phyloP scores from a whole-genome alignment of 1,284 basidiomycete genomes.

The Fomitiporia mediterranea region DNA sequence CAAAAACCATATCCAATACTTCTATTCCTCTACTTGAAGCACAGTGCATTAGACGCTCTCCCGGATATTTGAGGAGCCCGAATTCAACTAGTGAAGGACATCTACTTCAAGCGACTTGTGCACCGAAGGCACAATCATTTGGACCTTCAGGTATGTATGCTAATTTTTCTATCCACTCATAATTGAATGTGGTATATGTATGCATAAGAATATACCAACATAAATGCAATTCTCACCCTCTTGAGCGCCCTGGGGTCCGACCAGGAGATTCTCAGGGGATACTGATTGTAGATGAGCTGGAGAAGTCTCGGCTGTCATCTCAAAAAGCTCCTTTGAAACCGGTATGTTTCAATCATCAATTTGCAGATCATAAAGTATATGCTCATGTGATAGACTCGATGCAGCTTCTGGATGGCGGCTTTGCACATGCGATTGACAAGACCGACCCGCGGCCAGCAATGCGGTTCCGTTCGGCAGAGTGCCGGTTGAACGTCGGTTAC shows the following conservation, averaged over 20 bases:
- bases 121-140: too few species aligned
- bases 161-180: too few species aligned
- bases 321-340: neutral
- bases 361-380: neutral
- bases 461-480: conserved; percentile 15
- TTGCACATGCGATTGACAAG: neutral
- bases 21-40: too few species aligned
- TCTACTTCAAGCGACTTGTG: too few species aligned
- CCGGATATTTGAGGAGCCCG: too few species aligned
- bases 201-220: too few species aligned
- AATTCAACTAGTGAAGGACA: too few species aligned
- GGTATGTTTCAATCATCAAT: conserved; percentile 1
- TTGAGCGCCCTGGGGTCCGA: conserved; percentile 2
- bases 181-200: too few species aligned
- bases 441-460: neutral
- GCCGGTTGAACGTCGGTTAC: conserved; percentile 23
- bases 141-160: too few species aligned
- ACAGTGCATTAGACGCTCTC: too few species aligned
- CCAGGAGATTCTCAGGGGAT: neutral
- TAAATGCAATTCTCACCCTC: neutral
- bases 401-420: neutral
- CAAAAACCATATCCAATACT: too few species aligned
- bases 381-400: conserved; percentile 11
- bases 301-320: neutral
- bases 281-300: neutral